Percentiles rank a stretch among this genome's conserved stretches.
phyloP scores from a whole-genome alignment of 345 rosid genomes.

The Carallia brachiata region DNA sequence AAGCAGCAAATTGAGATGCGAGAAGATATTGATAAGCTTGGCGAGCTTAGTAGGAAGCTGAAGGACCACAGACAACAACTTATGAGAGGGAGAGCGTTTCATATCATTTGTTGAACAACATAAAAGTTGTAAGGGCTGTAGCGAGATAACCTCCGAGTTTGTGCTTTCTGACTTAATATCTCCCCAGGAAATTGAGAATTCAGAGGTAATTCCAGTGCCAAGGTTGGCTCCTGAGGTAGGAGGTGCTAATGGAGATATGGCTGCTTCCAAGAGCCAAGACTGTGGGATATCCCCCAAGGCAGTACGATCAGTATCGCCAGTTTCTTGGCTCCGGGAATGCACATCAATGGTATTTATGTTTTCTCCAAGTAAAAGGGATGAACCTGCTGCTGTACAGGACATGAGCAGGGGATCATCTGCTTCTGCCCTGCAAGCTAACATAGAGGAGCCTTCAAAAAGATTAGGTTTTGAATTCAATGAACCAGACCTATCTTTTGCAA shows the following conservation, averaged over 20 bases:
- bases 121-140: slow-evolving; percentile 65
- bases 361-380: slow-evolving; percentile 64
- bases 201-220: slow-evolving; percentile 44
- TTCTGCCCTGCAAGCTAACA: slow-evolving; percentile 31
- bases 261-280: slow-evolving; percentile 22
- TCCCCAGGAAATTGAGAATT: slow-evolving; percentile 53
- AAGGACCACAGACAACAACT: slow-evolving; percentile 81
- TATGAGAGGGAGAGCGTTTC: slow-evolving; percentile 69
- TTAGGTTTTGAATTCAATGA: slow-evolving; percentile 31
- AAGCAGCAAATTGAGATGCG: slow-evolving; percentile 79
- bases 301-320: slow-evolving; percentile 44
- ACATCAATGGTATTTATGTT: slow-evolving; percentile 71
- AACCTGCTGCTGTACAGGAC: slow-evolving; percentile 36
- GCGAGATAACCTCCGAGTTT: slow-evolving; percentile 66
- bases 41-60: slow-evolving; percentile 64
- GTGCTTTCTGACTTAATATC: slow-evolving; percentile 62
- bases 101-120: slow-evolving; percentile 68
- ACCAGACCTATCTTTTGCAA: slow-evolving; percentile 41
- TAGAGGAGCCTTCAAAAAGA: slow-evolving; percentile 39
- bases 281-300: slow-evolving; percentile 40
- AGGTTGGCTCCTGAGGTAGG: slow-evolving; percentile 34
- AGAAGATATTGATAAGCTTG: slow-evolving; percentile 80
- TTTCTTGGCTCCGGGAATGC: slow-evolving; percentile 77
- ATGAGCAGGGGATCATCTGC: slow-evolving; percentile 27
- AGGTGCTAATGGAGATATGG: slow-evolving; percentile 25